Conservation (phyloP, 2,329 filamentous ascomycete genomes). For the Dothiorella sarmentorum region DNA sequence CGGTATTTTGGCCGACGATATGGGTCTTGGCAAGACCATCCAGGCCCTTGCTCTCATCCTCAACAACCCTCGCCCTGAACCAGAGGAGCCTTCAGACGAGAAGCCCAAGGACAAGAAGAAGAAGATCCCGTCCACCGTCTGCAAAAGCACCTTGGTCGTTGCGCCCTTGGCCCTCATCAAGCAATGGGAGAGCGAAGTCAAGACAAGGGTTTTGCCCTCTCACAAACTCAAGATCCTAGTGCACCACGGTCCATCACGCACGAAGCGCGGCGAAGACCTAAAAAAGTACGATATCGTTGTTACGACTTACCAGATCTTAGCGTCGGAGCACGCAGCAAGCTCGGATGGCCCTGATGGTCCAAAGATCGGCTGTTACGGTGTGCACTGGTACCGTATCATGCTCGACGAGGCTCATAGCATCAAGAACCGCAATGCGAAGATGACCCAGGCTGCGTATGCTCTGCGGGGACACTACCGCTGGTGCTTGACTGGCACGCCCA, state of each 20-base stretch:
- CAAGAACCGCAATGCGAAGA: constrained; percentile 96
- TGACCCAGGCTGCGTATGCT: constrained; percentile 86
- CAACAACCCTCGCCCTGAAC: constrained; percentile 65
- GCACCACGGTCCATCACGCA: constrained; percentile 83
- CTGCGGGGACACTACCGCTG: constrained; percentile 84
- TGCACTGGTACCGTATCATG: constrained; percentile 94
- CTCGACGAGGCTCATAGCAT: constrained; percentile 97
- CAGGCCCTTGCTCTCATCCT: constrained; percentile 89
- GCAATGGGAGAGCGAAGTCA: constrained; percentile 94
- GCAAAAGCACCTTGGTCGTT: constrained; percentile 83
- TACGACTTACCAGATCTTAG: constrained; percentile 93
- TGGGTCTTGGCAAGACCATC: constrained; percentile 95
- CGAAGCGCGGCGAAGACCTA: constrained; percentile 73
- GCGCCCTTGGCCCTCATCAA: constrained; percentile 91
- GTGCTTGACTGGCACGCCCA: constrained; percentile 93
- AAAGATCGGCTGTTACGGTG: constrained; percentile 80
- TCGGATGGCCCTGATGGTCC: constrained; percentile 58
- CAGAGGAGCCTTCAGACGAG: constrained; percentile 52
- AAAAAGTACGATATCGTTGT: constrained; percentile 91
- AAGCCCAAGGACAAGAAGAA: constrained; percentile 48
- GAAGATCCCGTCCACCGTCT: constrained; percentile 65
- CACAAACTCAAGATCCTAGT: constrained; percentile 78
- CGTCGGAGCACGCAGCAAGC: constrained; percentile 78
- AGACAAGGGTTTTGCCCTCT: constrained; percentile 68
- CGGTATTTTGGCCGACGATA: constrained; percentile 92